These are phyloP conservation scores for Bolboschoenoplectus hybrid DNA, from an alignment of 202 grass and related monocot genomes.

Conservation along the genomic window DNA sequence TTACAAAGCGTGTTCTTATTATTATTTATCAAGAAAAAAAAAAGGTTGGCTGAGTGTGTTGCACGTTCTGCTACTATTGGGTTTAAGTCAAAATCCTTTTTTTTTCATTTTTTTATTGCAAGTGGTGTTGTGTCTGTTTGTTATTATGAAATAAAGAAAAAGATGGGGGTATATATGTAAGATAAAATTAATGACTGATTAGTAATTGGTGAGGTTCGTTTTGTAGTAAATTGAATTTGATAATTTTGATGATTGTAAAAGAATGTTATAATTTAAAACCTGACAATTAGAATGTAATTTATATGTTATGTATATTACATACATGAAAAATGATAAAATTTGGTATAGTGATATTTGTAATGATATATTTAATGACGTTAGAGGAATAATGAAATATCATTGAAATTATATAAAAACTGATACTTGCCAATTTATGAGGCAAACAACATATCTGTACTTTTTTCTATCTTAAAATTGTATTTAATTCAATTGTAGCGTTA, in stretches of 20 bases:
- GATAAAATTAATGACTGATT: background rate
- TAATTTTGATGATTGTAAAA: background rate
- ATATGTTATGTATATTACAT: background rate
- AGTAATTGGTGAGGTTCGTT: background rate
- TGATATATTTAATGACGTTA: background rate
- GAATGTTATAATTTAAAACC: background rate
- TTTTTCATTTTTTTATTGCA: conserved; percentile 10
- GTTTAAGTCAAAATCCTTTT: conserved; percentile 28
- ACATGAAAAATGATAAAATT: background rate
- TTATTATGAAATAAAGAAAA: background rate
- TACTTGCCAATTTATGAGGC: too few relatives aligned
- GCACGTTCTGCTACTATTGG: conserved; percentile 35
- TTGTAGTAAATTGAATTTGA: too few relatives aligned
- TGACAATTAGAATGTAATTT: background rate
- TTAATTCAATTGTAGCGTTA: too few relatives aligned
- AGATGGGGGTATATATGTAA: too few relatives aligned
- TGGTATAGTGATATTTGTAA: too few relatives aligned
- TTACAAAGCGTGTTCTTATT: background rate
- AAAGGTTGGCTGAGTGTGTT: conserved; percentile 21
- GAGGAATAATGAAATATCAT: too few relatives aligned
- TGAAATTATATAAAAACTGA: too few relatives aligned
- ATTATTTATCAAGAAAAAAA: conserved; percentile 10
- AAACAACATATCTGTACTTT: too few relatives aligned
- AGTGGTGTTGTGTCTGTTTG: background rate
- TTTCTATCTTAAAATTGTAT: too few relatives aligned